A percentile compares a stretch with the other conserved stretches of the same genome.
These are phyloP conservation scores for Ceratocystis variospora DNA, from an alignment of 2,329 filamentous ascomycete species.

Conservation along the genomic window DNA sequence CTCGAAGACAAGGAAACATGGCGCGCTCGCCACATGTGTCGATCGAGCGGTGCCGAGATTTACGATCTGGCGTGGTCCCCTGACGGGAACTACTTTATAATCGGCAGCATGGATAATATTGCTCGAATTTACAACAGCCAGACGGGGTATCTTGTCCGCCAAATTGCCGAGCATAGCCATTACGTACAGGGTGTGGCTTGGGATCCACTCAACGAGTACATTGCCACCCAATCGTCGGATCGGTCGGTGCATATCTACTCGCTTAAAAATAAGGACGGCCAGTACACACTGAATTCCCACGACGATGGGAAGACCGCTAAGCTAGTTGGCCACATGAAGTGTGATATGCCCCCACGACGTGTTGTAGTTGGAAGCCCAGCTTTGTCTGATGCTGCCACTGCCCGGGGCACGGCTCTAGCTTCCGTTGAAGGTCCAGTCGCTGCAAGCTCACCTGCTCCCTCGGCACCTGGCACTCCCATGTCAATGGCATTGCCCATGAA, in stretches of 20 bases:
- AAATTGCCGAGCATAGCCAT: slow-evolving; percentile 94
- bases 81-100: slow-evolving; percentile 92
- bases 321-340: slow-evolving; percentile 62
- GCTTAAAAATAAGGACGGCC: slow-evolving; percentile 88
- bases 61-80: slow-evolving; percentile 98
- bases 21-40: slow-evolving; percentile 95
- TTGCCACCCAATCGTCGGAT: slow-evolving; percentile 95
- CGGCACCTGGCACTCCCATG: slow-evolving; percentile 84
- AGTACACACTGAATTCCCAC: slow-evolving; percentile 59
- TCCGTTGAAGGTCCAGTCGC: slow-evolving; percentile 38
- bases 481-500: slow-evolving; percentile 90
- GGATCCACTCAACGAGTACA: slow-evolving; percentile 96
- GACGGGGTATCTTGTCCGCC: slow-evolving; percentile 62
- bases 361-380: slow-evolving; percentile 88
- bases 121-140: slow-evolving; percentile 92
- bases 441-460: slow-evolving; percentile 72
- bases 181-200: slow-evolving; percentile 97
- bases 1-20: slow-evolving; percentile 92
- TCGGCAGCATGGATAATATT: slow-evolving; percentile 98
- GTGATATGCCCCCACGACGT: slow-evolving; percentile 81
- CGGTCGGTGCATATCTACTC: slow-evolving; percentile 96
- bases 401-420: slow-evolving; percentile 30
- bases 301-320: slow-evolving; percentile 57
- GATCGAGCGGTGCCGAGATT: slow-evolving; percentile 87
- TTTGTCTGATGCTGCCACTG: slow-evolving; percentile 29